Evolutionary conservation across 768 basidiomycete species (phyloP), one percentile per base, ranked within the genome.

Genomic region (Calocybe gangraenosa): DNA sequence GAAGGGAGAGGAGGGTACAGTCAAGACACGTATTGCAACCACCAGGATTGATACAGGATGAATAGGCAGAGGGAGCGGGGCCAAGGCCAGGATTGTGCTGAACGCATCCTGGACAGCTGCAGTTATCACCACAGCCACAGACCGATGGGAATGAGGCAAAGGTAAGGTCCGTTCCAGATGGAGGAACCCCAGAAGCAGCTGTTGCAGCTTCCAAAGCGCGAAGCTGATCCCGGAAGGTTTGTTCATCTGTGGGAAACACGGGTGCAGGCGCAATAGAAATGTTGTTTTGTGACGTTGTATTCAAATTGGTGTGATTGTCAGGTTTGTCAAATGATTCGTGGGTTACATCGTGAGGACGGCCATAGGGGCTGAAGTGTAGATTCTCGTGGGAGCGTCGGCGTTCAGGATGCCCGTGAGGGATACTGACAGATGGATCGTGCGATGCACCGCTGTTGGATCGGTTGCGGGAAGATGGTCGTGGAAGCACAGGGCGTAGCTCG

Each of bases 401-500:
- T 43, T 53, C 50, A 10, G 59, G 40, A 42, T 74, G 70, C 14
- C 63, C 64, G 42, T 74, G 71, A 40, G 69, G 62, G n/a, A 65
- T 39, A 40, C 63, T 66, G 6, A 70, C 65, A 4, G 79, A 74
- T 14, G 79, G 74, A 50, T 73, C 62, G 51, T 79, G 79, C 14
- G 71, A 43, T 36, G 69, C 67, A 3, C 75, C 71, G 22, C 56
- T 49, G 19, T 58, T 56, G 22, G 69, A 50, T 34, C 51, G 46
- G 30, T 49, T 23, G 38, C 48, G 34, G 7, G 54, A 21, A 13
- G 51, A 38, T 3, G 82, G 82, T 8, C 81, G 79, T 3, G 87
- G 87, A 28, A 86, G 76, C 15, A 88, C 81, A 2, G 84, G 82
- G 6, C 85, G 80, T 44, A 83, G 66, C 52, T 82, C 79, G 7